Evolutionary conservation across 75 land plant species (phyloP), one percentile per base, ranked within the genome.

Genomic region (Cupressus sempervirens): DNA sequence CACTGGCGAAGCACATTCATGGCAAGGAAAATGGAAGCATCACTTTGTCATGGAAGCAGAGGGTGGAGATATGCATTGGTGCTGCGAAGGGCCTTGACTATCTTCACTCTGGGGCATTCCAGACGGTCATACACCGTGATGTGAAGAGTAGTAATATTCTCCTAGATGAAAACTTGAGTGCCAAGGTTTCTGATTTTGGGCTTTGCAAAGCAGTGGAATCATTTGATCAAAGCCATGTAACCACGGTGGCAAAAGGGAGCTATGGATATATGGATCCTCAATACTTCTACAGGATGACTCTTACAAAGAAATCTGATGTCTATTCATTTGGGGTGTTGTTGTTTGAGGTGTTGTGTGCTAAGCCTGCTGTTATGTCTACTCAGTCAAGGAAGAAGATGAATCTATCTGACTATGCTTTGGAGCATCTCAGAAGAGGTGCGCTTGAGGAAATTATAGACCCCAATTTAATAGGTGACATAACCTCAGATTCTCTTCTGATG

Each of bases 151-250:
- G 0, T 15, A 50, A 50, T 50, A 50, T 50, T 50, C 53, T 50
- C 1, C 53, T 50, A 3, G 53, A 50, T 50, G 53, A 87, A 65
- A 87, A 87, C 40, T 54, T 86, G 11, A 80, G 53, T 34, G 88
- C 88, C 12, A 87, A 87, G 36, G 88, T 87, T 18, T 88, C 88
- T 5, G 88, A 87, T 65, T 87, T 87, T 75, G 88, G 88, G 18
- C 83, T 87, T 26, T 87, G 88, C 62, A 87, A 86, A 72, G 86
- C 46, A 2, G 83, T 88, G 30, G 88, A 74, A 26, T 45, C 48
- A 16, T 30, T 87, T 6, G 88, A 87, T 35, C 45, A 68, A 4
- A 84, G 87, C 32, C 87, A 86, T 70, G 87, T 86, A 20, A 86
- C 87, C 86, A 86, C 87, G 35, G 80, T 53, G 10, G 87, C 84